Conservation (phyloP, 495 filamentous ascomycete genomes). For the Entonaema liquescens region DNA sequence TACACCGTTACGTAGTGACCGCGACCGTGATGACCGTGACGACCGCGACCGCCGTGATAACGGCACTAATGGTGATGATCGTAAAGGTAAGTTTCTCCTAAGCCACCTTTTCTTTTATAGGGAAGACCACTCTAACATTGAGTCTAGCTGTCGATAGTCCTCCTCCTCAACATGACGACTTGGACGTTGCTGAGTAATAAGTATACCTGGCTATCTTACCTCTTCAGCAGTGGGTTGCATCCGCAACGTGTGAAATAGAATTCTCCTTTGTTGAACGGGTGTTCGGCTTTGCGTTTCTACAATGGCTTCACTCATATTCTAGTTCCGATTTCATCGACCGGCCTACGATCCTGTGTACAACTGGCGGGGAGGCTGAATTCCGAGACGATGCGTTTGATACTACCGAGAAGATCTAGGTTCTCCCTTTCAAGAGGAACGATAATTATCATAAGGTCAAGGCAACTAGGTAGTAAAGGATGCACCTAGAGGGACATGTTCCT, state of each 20-base stretch:
- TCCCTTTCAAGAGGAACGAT: slow-evolving; percentile 6
- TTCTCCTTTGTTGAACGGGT: slow-evolving; percentile 35
- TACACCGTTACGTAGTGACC: slow-evolving; percentile 51
- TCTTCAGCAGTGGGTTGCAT: slow-evolving; percentile 27
- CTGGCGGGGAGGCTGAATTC: slow-evolving; percentile 17
- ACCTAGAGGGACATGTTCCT: slow-evolving; percentile 14
- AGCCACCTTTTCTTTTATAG: slow-evolving; percentile 16
- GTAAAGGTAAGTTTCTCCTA: slow-evolving; percentile 73
- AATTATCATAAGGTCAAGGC: slow-evolving; percentile 11
- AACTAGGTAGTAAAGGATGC: slow-evolving; percentile 17
- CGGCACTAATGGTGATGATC: slow-evolving; percentile 80
- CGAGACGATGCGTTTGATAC: slow-evolving; percentile 20
- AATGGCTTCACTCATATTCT: slow-evolving; percentile 45
- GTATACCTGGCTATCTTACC: slow-evolving; percentile 30
- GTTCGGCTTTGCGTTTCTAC: slow-evolving; percentile 47
- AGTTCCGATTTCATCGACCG: slow-evolving; percentile 48
- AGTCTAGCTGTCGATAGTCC: slow-evolving; percentile 72
- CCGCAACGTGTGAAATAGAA: slow-evolving; percentile 22
- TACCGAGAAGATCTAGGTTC: slow-evolving; percentile 17
- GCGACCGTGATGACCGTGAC: slow-evolving; percentile 69
- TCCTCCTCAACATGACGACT: slow-evolving; percentile 88
- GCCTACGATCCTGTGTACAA: slow-evolving; percentile 13
- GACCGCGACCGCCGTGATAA: slow-evolving; percentile 71
- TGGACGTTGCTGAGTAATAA: slow-evolving; percentile 90
- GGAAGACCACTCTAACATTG: slow-evolving; percentile 38